A percentile compares a stretch with the other conserved stretches of the same genome.
Evolutionary conservation across 1,284 basidiomycete species (phyloP).

Genomic region (Tilletia horrida): DNA sequence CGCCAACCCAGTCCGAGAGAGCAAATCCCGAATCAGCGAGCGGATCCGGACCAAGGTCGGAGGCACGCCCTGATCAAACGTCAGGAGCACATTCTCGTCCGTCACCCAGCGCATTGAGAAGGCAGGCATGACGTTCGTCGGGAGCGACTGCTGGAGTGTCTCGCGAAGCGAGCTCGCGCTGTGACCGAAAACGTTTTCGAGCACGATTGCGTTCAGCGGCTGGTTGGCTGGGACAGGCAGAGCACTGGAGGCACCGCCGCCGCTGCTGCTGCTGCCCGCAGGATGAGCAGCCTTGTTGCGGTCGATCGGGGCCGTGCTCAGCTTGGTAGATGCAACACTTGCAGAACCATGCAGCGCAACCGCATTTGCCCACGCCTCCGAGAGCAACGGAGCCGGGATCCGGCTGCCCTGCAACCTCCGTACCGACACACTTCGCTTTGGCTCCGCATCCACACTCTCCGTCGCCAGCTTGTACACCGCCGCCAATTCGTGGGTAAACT

Average conservation of each 20-base stretch:
- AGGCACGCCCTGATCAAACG: conserved; percentile 18
- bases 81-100: conserved; percentile 46
- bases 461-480: conserved; percentile 38
- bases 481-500: conserved; percentile 47
- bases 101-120: conserved; percentile 38
- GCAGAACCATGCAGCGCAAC: neutral
- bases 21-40: neutral
- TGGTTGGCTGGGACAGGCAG: conserved; percentile 2
- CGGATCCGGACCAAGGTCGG: conserved; percentile 7
- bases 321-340: neutral
- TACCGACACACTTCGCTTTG: conserved; percentile 42
- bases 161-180: conserved; percentile 37
- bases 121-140: conserved; percentile 25
- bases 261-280: neutral
- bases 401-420: conserved; percentile 41
- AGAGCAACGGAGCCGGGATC: conserved; percentile 39
- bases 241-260: conserved; percentile 20
- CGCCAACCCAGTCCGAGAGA: neutral
- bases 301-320: conserved; percentile 10
- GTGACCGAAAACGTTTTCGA: conserved; percentile 44
- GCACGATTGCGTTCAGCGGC: conserved; percentile 42
- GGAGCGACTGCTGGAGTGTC: conserved; percentile 18
- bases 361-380: conserved; percentile 32
- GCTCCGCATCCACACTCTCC: conserved; percentile 45
- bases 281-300: neutral